Base-by-base conservation (phyloP, 768 basidiomycete species). In the Tricholoma saponaceum region DNA sequence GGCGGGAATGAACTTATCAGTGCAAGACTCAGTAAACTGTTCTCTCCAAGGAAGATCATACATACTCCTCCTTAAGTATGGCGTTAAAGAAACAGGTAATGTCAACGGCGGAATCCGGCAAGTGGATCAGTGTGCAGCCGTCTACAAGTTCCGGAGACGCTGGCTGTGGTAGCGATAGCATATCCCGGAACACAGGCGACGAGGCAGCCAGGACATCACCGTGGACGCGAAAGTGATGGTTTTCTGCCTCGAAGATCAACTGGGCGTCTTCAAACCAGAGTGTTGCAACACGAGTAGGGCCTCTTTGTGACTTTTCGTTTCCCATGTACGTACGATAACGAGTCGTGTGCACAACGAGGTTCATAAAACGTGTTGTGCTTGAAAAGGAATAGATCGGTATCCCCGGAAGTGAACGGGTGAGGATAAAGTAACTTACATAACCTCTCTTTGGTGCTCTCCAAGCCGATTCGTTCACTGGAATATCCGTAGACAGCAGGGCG, bases 231-330 rank as follows among this genome's bases (percentile, higher is more conserved):
- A 63, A 67, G 32, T 47, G 51, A 39, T 59, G 51, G 18, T 55
- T 54, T 26, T 60, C 63, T 16, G 65, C n/a, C 64, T 23, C 35
- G 12, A 66, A 58, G 7, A 66, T 52, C 20, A 59, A 28, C 14
- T 59, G 58, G 41, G 59, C 67, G 69, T 23, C 83, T 22, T 62
- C 54, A 46, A 64, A 62, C 65, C 61, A 66, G 4, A 66, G 59
- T 28, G 57, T 61, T 25, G 7, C 44, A 46, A 54, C 60, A 16
- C 44, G 55, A 18, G 5, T 16, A 3, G n/a, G n/a, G n/a, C n/a
- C n/a, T n/a, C n/a, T n/a, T n/a, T n/a, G n/a, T n/a, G n/a, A n/a
- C n/a, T n/a, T n/a, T n/a, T n/a, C n/a, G n/a, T n/a, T n/a, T n/a
- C n/a, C n/a, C 41, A 43, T 43, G 9, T 18, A 18, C 18, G 18